These are phyloP conservation scores for Trichoderma simmonsii DNA, from an alignment of 2,329 filamentous ascomycete species.

Conservation along the genomic window DNA sequence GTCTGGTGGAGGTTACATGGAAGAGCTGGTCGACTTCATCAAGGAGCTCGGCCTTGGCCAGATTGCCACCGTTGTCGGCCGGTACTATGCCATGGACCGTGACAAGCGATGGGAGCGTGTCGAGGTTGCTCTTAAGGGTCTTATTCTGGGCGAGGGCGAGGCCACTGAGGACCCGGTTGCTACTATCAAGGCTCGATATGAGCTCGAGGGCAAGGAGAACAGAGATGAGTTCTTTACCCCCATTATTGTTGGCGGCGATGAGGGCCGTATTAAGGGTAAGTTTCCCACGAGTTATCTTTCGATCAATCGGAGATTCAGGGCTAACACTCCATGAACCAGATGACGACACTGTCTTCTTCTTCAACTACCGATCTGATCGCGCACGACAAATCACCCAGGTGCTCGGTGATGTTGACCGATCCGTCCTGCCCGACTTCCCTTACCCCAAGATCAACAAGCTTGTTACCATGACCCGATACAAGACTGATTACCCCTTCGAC, in stretches of 20 bases:
- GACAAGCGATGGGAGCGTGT: conserved; percentile 99
- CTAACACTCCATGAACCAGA: conserved; percentile 48
- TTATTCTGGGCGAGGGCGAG: conserved; percentile 85
- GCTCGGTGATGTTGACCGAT: conserved; percentile 87
- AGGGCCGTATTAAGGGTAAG: conserved; percentile 78
- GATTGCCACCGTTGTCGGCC: conserved; percentile 87
- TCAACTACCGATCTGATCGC: conserved; percentile 99
- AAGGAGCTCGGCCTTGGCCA: conserved; percentile 84
- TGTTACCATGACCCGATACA: conserved; percentile 98
- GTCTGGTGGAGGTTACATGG: conserved; percentile 82
- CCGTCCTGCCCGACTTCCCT: conserved; percentile 83
- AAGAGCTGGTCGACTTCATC: conserved; percentile 75
- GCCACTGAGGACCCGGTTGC: conserved; percentile 78
- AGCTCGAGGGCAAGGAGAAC: conserved; percentile 63
- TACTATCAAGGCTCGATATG: conserved; percentile 84
- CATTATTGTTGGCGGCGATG: conserved; percentile 87
- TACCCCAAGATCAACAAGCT: conserved; percentile 84
- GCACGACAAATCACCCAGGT: conserved; percentile 95
- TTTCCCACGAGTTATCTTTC: not conserved
- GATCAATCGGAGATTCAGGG: not conserved
- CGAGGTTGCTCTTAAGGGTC: conserved; percentile 82
- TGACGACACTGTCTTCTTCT: conserved; percentile 95
- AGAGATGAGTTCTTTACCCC: conserved; percentile 98
- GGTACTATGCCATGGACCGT: conserved; percentile 99
- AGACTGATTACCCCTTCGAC: conserved; percentile 87